Evolutionary conservation across 495 filamentous ascomycete species (phyloP).

Genomic region (Zalerion maritima): DNA sequence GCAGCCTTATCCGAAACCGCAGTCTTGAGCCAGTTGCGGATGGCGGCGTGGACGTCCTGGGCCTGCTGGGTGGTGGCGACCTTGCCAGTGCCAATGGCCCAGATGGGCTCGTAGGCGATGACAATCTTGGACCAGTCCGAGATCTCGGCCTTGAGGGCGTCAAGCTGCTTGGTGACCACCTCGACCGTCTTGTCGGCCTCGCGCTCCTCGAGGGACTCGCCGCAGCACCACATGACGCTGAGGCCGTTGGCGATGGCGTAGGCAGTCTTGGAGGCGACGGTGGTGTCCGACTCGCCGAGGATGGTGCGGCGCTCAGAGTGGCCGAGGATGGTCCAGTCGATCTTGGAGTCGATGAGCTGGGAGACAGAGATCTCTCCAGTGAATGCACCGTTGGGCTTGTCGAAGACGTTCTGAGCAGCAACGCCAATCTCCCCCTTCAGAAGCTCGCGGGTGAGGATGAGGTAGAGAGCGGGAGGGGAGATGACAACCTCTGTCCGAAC

Average conservation of each 20-base stretch:
- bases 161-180: conserved; percentile 71
- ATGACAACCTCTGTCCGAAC: conserved; percentile 68
- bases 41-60: conserved; percentile 86
- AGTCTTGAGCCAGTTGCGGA: conserved; percentile 73
- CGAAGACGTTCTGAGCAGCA: conserved; percentile 87
- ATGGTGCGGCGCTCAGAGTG: conserved; percentile 88
- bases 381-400: conserved; percentile 93
- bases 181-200: conserved; percentile 76
- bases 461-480: conserved; percentile 79
- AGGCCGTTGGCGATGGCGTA: conserved; percentile 74
- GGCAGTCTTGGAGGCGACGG: conserved; percentile 87
- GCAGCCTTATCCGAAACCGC: conserved; percentile 55
- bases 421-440: conserved; percentile 53
- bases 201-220: conserved; percentile 85
- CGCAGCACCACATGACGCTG: conserved; percentile 88
- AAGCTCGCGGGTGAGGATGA: conserved; percentile 65
- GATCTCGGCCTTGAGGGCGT: conserved; percentile 51
- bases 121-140: conserved; percentile 87
- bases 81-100: conserved; percentile 98
- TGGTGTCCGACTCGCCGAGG: conserved; percentile 69
- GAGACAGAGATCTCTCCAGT: conserved; percentile 89
- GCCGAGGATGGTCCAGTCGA: conserved; percentile 81
- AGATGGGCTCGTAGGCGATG: conserved; percentile 97
- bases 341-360: conserved; percentile 74
- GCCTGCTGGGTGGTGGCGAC: conserved; percentile 88